Evolutionary conservation across 371 early-diverging fungal genomes (phyloP).

Genomic region (Apophysomyces elegans): DNA sequence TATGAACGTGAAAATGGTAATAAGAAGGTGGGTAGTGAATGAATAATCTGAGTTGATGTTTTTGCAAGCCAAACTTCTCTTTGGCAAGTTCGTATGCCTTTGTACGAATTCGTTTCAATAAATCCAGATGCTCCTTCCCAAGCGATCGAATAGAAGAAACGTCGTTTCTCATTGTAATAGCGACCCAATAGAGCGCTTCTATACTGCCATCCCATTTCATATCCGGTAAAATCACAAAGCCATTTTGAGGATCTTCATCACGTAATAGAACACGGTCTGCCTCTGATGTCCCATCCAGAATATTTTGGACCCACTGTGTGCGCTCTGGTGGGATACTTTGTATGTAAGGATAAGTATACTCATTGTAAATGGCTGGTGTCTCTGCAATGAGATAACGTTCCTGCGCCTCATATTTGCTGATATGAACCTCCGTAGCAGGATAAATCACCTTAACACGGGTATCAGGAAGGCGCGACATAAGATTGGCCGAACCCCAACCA

Average conservation of each 20-base stretch:
- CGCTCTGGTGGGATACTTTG: constrained; percentile 61
- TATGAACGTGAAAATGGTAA: constrained; percentile 85
- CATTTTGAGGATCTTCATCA: constrained; percentile 54
- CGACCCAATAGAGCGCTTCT: constrained; percentile 72
- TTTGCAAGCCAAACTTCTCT: constrained; percentile 43
- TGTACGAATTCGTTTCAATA: constrained; percentile 66
- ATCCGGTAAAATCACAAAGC: constrained; percentile 83
- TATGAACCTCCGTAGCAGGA: constrained; percentile 75
- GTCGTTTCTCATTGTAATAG: constrained; percentile 58
- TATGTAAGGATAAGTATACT: constrained; percentile 64
- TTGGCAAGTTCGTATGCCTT: constrained; percentile 51
- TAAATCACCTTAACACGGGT: constrained; percentile 61
- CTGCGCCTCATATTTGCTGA: constrained; percentile 74
- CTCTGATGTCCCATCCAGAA: constrained; percentile 70
- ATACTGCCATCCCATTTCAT: constrained; percentile 81
- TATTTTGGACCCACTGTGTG: constrained; percentile 83
- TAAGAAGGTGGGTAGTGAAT: constrained; percentile 90
- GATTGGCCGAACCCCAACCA: constrained; percentile 54
- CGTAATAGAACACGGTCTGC: constrained; percentile 65
- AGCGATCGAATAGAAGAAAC: constrained; percentile 74
- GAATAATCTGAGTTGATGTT: constrained; percentile 70
- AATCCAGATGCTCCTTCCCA: constrained; percentile 53
- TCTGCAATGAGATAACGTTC: constrained; percentile 58
- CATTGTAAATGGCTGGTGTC: constrained; percentile 58
- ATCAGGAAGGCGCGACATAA: constrained; percentile 41